Evolutionary conservation across 176 grass and related monocot genomes (phyloP), one percentile per base, ranked within the genome.

Genomic region (Carex kokanica): DNA sequence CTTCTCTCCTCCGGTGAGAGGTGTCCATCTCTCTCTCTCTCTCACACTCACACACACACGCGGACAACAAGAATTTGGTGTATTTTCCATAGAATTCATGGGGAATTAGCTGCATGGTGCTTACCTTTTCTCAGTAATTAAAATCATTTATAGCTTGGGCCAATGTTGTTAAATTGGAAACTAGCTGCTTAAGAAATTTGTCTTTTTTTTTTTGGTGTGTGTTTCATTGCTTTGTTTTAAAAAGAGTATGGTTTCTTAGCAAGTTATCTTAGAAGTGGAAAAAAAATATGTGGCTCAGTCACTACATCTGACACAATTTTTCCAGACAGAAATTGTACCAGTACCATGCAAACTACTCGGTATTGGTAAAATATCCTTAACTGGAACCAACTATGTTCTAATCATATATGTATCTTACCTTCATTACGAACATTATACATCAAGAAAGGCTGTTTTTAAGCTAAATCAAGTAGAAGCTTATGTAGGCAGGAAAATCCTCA

Each of bases 401-500:
- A 61, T 38, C 17, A 81, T 64, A 16, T 24, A 12, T 63, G 27
- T 24, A 63, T 81, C 6, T 64, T 64, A 7, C 40, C 49, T 55
- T 55, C 21, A 7, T 17, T 77, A 4, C 6, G 6, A 77, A 29
- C 23, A 77, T 45, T 25, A 47, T 66, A 82, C 58, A 29, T 43
- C 49, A 55, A 27, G 51, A 6, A 2, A 29, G 61, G 41, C 16
- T 3, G 20, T 2, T 82, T 82, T 40, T 54, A 21, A 29, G 45
- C 60, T 82, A 18, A 63, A 82, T 10, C n/a, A 10, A 69, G 2
- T 16, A 88, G 68, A 82, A 86, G 84, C 78, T 21, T 63, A 32
- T 31, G 5, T 43, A 58, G 79, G 51, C 54, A 86, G 36, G 49
- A 60, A 24, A 71, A 56, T 32, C 51, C 32, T 47, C 18, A 91